Evolutionary conservation across 148 eudicot genomes (phyloP).

Genomic region (Polygonum maritimum): DNA sequence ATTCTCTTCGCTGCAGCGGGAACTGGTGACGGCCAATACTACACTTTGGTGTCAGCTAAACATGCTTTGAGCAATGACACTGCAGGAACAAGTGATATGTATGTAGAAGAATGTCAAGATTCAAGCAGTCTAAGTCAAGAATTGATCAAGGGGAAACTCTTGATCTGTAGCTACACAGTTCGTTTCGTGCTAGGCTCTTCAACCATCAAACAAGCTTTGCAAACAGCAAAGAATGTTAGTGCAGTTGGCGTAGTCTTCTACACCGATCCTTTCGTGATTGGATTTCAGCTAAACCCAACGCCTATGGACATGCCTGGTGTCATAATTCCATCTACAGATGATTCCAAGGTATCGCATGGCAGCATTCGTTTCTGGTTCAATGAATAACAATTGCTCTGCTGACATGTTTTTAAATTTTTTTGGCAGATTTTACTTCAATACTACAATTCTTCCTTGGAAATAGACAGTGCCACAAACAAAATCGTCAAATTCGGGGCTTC

Average conservation of each 20-base stretch:
- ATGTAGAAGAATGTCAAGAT: conserved; percentile 93
- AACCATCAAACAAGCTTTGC: conserved; percentile 72
- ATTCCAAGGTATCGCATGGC: conserved; percentile 58
- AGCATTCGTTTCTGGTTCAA: neutral
- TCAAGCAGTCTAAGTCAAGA: conserved; percentile 49
- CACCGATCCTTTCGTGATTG: conserved; percentile 95
- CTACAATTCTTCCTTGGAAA: conserved; percentile 75
- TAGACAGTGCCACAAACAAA: conserved; percentile 43
- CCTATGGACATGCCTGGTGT: conserved; percentile 93
- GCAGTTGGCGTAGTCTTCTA: conserved; percentile 90
- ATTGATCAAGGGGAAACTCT: conserved; percentile 69
- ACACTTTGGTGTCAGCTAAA: conserved; percentile 56
- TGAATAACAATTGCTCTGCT: neutral
- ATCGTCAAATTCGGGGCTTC: conserved; percentile 74
- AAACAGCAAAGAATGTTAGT: conserved; percentile 82
- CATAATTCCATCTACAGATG: conserved; percentile 74
- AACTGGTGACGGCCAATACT: conserved; percentile 29
- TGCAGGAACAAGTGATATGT: conserved; percentile 44
- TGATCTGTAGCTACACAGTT: conserved; percentile 92
- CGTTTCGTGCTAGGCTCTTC: conserved; percentile 93
- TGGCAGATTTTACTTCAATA: conserved; percentile 72
- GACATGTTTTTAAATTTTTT: conserved; percentile 1
- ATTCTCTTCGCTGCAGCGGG: conserved; percentile 53
- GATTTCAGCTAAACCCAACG: conserved; percentile 91
- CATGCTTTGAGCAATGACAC: conserved; percentile 69